phyloP scores from a whole-genome alignment of 768 basidiomycete species.

The Lactarius indigo region DNA sequence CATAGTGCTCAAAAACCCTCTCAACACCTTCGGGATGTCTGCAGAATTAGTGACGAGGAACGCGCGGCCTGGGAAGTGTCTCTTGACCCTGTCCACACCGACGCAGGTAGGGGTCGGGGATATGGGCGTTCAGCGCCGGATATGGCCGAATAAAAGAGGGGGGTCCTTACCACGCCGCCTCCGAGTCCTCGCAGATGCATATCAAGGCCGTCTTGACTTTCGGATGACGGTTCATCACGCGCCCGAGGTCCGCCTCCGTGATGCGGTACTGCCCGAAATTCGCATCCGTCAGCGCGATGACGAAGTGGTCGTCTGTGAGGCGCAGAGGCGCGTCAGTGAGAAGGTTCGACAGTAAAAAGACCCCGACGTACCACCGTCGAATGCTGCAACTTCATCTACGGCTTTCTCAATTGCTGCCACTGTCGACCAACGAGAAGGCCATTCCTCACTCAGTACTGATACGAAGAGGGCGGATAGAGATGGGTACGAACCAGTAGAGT shows the following conservation, averaged over 20 bases:
- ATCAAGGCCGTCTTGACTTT: conserved; percentile 67
- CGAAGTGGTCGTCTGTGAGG: conserved; percentile 60
- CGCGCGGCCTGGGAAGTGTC: conserved; percentile 55
- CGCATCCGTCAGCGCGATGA: conserved; percentile 68
- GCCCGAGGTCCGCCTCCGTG: conserved; percentile 53
- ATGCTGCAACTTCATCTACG: conserved; percentile 56
- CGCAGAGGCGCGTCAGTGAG: neutral
- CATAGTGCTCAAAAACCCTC: conserved; percentile 50
- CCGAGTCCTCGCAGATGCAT: conserved; percentile 68
- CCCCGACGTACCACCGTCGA: conserved; percentile 50
- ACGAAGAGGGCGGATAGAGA: conserved; percentile 9
- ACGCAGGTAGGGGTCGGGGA: too few relatives aligned
- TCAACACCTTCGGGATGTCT: conserved; percentile 60
- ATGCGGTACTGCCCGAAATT: conserved; percentile 65
- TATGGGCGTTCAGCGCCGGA: neutral
- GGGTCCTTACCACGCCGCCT: conserved; percentile 50
- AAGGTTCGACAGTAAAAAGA: neutral
- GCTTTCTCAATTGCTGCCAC: conserved; percentile 66
- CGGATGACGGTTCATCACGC: conserved; percentile 54
- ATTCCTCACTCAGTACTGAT: neutral
- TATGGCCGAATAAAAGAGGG: neutral
- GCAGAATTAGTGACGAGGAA: conserved; percentile 58
- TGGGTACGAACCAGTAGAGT: conserved; percentile 49
- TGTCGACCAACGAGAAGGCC: conserved; percentile 27
- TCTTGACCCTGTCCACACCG: conserved; percentile 47